phyloP scores from a whole-genome alignment of 2,329 filamentous ascomycete genomes.

The Colletotrichum zoysiae region DNA sequence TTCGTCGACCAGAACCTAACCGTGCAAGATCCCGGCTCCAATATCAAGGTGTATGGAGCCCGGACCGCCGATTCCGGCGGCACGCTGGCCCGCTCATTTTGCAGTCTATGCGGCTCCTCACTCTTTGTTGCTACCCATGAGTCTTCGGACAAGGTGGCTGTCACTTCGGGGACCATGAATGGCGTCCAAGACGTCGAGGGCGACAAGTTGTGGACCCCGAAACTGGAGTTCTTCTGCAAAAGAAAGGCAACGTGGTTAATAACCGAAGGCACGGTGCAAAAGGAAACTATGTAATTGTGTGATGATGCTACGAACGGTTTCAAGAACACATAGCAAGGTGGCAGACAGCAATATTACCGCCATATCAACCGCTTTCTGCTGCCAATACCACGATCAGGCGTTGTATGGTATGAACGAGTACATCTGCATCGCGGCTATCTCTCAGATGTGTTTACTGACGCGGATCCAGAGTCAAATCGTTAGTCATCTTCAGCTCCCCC shows the following conservation, averaged over 20 bases:
- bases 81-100: slow-evolving; percentile 5
- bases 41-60: slow-evolving; percentile 3
- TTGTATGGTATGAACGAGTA: background rate
- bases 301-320: background rate
- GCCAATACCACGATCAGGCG: too few relatives aligned
- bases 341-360: background rate
- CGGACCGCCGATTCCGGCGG: slow-evolving; percentile 1
- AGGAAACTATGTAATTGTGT: background rate
- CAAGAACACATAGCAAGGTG: too few relatives aligned
- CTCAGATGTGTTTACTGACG: background rate
- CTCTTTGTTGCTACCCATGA: background rate
- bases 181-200: background rate
- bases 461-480: background rate
- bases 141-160: background rate
- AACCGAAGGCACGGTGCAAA: slow-evolving; percentile 2
- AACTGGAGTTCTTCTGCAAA: slow-evolving; percentile 7
- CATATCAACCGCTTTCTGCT: background rate
- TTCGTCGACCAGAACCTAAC: background rate
- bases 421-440: background rate
- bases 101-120: slow-evolving; percentile 12
- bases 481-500: background rate
- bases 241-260: slow-evolving; percentile 9
- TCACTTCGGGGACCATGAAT: slow-evolving; percentile 23
- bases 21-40: background rate
- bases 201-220: slow-evolving; percentile 1